These are phyloP conservation scores for Acaromyces ingoldii DNA, from an alignment of 1,284 basidiomycete genomes.

Conservation along the genomic window DNA sequence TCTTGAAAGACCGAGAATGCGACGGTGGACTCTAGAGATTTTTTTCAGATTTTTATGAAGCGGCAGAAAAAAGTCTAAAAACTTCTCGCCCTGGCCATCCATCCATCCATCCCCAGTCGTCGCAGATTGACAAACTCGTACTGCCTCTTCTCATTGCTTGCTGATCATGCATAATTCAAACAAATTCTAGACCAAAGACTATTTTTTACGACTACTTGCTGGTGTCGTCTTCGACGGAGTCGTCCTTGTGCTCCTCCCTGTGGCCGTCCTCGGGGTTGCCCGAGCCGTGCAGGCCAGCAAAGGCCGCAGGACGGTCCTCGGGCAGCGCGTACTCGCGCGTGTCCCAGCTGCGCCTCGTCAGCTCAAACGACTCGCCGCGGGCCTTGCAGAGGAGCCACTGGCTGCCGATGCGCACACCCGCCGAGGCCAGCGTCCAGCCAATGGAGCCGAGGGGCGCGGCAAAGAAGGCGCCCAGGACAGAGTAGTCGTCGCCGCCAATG, in stretches of 20 bases:
- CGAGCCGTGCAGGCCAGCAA: conserved; percentile 23
- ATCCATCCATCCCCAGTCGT: too few relatives aligned
- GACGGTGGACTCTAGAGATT: too few relatives aligned
- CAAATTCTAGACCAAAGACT: too few relatives aligned
- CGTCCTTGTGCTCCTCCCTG: conserved; percentile 1
- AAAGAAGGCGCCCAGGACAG: conserved; percentile 48
- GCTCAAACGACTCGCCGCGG: conserved; percentile 26
- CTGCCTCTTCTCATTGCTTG: too few relatives aligned
- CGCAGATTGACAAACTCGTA: too few relatives aligned
- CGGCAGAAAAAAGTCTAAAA: too few relatives aligned
- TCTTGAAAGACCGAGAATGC: too few relatives aligned
- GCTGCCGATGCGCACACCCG: conserved; percentile 19
- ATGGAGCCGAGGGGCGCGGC: conserved; percentile 45
- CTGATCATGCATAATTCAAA: too few relatives aligned
- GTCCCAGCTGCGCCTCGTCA: conserved; percentile 30
- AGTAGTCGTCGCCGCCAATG: conserved; percentile 34
- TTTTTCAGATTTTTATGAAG: too few relatives aligned
- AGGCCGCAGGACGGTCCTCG: conserved; percentile 33
- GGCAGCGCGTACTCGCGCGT: conserved; percentile 29
- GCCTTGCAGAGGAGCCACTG: conserved; percentile 22
- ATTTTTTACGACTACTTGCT: too few relatives aligned
- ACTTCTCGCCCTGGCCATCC: too few relatives aligned
- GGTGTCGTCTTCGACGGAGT: too few relatives aligned
- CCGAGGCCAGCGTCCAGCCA: conserved; percentile 40
- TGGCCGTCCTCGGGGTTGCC: conserved; percentile 37